A percentile compares a stretch with the other conserved stretches of the same genome.
Evolutionary conservation across 495 filamentous ascomycete species (phyloP).

Genomic region (Hypoxylon cercidicola): DNA sequence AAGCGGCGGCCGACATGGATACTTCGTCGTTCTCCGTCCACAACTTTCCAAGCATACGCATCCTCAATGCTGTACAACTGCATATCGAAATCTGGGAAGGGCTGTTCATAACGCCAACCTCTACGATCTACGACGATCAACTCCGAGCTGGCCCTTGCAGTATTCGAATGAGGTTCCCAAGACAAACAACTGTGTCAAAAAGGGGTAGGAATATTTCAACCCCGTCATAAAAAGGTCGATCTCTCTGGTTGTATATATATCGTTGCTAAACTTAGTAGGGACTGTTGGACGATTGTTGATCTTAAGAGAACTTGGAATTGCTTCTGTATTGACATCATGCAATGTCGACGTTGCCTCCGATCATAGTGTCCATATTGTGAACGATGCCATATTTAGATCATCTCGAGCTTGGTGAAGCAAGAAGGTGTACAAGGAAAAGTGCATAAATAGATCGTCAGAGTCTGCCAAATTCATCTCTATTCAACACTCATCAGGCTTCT

Average conservation of each 20-base stretch:
- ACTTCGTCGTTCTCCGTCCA: slow-evolving; percentile 1
- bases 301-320: background rate
- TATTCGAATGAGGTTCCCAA: too few relatives aligned
- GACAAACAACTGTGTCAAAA: background rate
- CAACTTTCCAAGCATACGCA: slow-evolving; percentile 1
- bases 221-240: background rate
- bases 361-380: background rate
- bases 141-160: too few relatives aligned
- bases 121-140: background rate
- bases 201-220: background rate
- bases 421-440: background rate
- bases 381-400: slow-evolving; percentile 1
- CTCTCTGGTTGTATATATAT: too few relatives aligned
- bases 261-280: too few relatives aligned
- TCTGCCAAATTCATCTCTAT: background rate
- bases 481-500: background rate
- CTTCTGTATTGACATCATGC: background rate
- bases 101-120: background rate
- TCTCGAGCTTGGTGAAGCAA: background rate
- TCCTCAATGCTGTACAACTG: slow-evolving; percentile 1
- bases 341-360: background rate
- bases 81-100: background rate
- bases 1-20: background rate
- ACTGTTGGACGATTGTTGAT: background rate
- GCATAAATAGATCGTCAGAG: background rate